A percentile compares a stretch with the other conserved stretches of the same genome.
Evolutionary conservation across 768 basidiomycete species (phyloP).

Genomic region (Suillus variegatus): DNA sequence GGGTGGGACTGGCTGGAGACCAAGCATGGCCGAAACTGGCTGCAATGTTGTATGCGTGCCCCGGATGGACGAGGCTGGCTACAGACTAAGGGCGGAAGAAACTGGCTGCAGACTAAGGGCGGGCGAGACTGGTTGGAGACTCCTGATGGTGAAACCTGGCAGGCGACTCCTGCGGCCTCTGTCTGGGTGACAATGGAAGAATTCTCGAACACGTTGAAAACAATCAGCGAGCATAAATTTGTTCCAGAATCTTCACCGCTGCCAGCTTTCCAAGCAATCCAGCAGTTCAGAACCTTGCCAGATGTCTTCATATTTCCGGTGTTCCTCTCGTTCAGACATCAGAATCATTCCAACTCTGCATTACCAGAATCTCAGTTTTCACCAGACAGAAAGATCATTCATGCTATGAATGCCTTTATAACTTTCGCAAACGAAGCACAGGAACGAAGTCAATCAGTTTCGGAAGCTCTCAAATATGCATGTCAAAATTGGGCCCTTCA

Average conservation of each 20-base stretch:
- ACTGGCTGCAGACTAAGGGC: background rate
- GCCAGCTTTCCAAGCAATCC: background rate
- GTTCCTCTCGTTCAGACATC: background rate
- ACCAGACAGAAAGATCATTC: background rate
- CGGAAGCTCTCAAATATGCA: background rate
- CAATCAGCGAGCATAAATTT: background rate
- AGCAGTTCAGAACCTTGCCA: background rate
- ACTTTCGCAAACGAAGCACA: background rate
- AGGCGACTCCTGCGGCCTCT: background rate
- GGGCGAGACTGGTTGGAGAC: background rate
- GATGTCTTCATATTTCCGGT: background rate
- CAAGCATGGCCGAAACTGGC: background rate
- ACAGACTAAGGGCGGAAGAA: background rate
- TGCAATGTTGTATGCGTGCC: too few species aligned
- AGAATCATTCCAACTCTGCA: background rate
- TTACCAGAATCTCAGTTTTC: background rate
- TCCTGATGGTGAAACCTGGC: background rate
- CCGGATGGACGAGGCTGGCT: background rate
- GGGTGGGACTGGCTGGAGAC: background rate
- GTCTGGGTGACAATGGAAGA: background rate
- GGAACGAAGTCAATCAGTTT: background rate
- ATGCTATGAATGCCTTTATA: background rate
- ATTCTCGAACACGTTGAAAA: background rate
- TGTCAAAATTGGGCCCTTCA: constrained; percentile 1
- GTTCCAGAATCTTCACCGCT: background rate